These are phyloP conservation scores for Polygonum maritimum DNA, from an alignment of 148 eudicot genomes.

Conservation along the genomic window DNA sequence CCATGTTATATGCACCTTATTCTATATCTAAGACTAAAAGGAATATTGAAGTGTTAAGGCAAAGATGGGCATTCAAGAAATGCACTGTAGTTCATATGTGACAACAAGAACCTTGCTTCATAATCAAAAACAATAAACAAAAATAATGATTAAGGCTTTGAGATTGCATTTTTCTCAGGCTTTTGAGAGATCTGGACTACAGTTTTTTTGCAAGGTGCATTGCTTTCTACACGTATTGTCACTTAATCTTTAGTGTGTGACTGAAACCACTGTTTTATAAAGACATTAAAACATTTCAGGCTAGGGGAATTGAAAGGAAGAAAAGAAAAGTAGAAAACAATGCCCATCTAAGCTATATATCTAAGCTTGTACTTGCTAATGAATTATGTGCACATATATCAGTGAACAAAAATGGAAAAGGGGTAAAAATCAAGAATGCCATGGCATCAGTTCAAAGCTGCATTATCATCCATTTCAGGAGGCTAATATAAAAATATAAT, in stretches of 20 bases:
- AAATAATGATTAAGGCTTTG: neutral
- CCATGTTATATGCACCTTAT: too few species aligned
- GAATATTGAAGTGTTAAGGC: neutral
- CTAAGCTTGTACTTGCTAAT: neutral
- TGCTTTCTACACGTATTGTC: neutral
- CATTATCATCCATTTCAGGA: neutral
- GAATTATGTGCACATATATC: neutral
- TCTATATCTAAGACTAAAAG: neutral
- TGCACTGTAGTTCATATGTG: constrained; percentile 2
- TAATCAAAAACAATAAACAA: neutral
- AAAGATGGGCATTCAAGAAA: constrained; percentile 1
- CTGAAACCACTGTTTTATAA: neutral
- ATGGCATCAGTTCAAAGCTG: neutral
- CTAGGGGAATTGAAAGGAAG: neutral
- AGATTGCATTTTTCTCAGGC: neutral
- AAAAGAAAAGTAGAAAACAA: too few species aligned
- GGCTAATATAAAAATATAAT: neutral
- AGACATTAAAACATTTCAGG: neutral
- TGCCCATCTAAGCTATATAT: neutral
- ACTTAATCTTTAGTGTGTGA: neutral
- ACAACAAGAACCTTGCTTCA: neutral
- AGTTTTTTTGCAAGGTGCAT: neutral
- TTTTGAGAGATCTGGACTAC: neutral
- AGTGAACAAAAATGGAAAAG: neutral
- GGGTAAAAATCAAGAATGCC: neutral